Conservation (phyloP, 2,329 filamentous ascomycete species). For the Coccinonectria pachysandricola region DNA sequence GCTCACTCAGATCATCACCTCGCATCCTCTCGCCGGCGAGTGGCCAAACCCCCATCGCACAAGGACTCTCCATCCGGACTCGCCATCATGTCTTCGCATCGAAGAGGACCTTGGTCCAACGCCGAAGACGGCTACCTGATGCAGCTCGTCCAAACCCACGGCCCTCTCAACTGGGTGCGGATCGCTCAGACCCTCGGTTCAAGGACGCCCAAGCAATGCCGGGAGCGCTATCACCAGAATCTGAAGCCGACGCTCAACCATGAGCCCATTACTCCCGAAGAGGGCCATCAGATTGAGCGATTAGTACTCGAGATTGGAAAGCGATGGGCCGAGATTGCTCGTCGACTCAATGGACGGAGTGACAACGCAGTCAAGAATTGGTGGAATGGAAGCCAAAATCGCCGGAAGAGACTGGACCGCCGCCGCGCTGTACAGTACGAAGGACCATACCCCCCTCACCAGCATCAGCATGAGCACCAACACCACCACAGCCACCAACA, state of each 20-base stretch:
- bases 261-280: conserved; percentile 59
- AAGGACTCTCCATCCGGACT: conserved; percentile 1
- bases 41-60: too few species aligned
- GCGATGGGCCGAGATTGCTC: conserved; percentile 87
- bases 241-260: conserved; percentile 68
- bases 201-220: conserved; percentile 86
- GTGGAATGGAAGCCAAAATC: conserved; percentile 92
- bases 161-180: conserved; percentile 80
- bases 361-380: conserved; percentile 97
- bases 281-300: conserved; percentile 63
- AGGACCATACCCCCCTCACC: too few species aligned
- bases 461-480: too few species aligned
- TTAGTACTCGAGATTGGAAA: conserved; percentile 72
- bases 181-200: conserved; percentile 68
- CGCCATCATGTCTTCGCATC: conserved; percentile 15
- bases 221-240: conserved; percentile 90
- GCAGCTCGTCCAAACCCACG: conserved; percentile 59
- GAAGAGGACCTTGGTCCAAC: conserved; percentile 73
- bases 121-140: conserved; percentile 64
- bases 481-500: too few species aligned
- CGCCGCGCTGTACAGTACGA: conserved; percentile 22
- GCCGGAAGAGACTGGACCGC: conserved; percentile 46
- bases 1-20: too few species aligned
- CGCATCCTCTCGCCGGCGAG: too few species aligned
- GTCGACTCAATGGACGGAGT: conserved; percentile 70